Evolutionary conservation across 495 filamentous ascomycete genomes (phyloP).

Genomic region (Oidiodendron maius): DNA sequence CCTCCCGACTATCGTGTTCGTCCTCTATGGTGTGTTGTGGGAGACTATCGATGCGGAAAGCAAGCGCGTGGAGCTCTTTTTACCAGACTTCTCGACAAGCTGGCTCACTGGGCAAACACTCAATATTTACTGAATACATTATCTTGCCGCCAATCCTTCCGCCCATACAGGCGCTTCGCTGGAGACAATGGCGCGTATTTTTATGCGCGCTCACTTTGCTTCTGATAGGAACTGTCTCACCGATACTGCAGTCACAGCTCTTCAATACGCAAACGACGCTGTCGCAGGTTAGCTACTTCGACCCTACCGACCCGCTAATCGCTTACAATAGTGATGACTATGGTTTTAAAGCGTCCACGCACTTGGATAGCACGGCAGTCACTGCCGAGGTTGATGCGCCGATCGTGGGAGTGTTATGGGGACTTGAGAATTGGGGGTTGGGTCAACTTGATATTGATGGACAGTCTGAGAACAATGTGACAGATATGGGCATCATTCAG

Average conservation of each 20-base stretch:
- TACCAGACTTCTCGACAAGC: neutral
- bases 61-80: neutral
- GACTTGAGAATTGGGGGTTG: neutral
- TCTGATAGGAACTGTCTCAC: neutral
- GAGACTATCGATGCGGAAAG: neutral
- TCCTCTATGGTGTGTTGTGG: neutral
- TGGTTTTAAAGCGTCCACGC: neutral
- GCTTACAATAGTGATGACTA: no score
- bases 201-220: neutral
- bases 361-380: neutral
- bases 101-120: neutral
- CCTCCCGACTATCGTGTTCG: neutral
- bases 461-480: neutral
- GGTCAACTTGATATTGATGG: neutral
- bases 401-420: neutral
- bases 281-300: neutral
- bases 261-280: neutral
- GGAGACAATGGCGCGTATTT: neutral
- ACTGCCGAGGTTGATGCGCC: neutral
- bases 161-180: neutral
- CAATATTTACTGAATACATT: neutral
- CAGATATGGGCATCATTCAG: neutral
- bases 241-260: neutral
- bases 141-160: neutral
- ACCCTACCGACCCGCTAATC: no score